Percentiles rank a stretch among this genome's conserved stretches.
Conservation (phyloP, 768 basidiomycete genomes). For the Hygrocybe coccinea region DNA sequence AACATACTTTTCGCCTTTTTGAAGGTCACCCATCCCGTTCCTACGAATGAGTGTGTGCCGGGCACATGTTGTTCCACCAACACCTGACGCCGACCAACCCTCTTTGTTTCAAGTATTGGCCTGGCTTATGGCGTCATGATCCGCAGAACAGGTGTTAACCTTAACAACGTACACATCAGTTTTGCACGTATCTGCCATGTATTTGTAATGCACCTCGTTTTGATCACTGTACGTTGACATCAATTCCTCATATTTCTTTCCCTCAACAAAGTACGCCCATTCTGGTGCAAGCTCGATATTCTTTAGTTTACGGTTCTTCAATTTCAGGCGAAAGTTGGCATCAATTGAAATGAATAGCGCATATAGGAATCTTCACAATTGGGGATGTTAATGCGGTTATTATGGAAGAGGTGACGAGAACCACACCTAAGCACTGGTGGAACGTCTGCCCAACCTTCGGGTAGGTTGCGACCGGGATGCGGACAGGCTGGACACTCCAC, state of each 20-base stretch:
- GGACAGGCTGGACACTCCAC: constrained; percentile 25
- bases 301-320: constrained; percentile 12
- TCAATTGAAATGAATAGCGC: constrained; percentile 22
- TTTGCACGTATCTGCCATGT: too few species aligned
- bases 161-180: too few species aligned
- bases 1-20: constrained; percentile 30
- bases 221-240: constrained; percentile 5
- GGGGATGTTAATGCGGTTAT: too few species aligned
- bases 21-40: constrained; percentile 20
- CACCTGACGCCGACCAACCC: constrained; percentile 11
- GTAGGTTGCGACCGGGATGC: constrained; percentile 18
- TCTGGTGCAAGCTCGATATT: constrained; percentile 17
- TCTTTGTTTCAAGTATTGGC: constrained; percentile 7
- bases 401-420: too few species aligned
- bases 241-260: constrained; percentile 4
- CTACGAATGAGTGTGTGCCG: constrained; percentile 14
- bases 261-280: constrained; percentile 12
- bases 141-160: constrained; percentile 17
- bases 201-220: too few species aligned
- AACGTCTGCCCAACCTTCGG: constrained; percentile 9
- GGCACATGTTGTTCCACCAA: constrained; percentile 11
- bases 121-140: constrained; percentile 14
- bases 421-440: background rate
- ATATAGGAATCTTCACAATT: constrained; percentile 15
- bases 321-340: constrained; percentile 21